Evolutionary conservation across 306 rosid genomes (phyloP).

Genomic region (Fragaria ananassa): DNA sequence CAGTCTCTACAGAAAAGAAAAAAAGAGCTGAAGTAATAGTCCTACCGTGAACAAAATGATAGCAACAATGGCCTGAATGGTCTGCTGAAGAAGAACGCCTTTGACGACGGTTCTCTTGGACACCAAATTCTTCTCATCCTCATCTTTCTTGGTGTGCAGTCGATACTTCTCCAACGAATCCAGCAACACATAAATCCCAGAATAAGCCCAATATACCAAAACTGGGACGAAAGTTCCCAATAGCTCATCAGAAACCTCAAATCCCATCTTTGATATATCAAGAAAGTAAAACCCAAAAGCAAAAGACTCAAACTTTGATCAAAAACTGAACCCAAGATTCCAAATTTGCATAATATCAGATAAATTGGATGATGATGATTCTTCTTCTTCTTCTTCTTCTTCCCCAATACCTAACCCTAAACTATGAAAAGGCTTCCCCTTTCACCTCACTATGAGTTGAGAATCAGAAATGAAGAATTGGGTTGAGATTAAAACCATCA

Average conservation of each 20-base stretch:
- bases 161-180: conserved; percentile 70
- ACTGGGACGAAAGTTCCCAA: conserved; percentile 87
- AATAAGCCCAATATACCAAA: conserved; percentile 74
- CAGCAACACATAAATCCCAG: conserved; percentile 67
- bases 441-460: neutral
- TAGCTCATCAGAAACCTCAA: conserved; percentile 77
- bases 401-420: conserved; percentile 7
- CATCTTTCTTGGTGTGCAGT: conserved; percentile 72
- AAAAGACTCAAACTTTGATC: neutral
- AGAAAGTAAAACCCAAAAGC: conserved; percentile 11
- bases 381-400: neutral
- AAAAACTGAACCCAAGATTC: conserved; percentile 14
- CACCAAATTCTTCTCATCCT: conserved; percentile 92
- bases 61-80: conserved; percentile 81
- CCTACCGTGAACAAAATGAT: conserved; percentile 67
- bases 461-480: neutral
- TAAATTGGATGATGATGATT: neutral
- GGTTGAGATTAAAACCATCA: neutral
- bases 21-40: conserved; percentile 4
- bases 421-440: conserved; percentile 1
- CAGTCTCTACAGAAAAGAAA: neutral
- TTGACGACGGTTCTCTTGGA: conserved; percentile 65
- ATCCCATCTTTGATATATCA: conserved; percentile 44
- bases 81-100: conserved; percentile 88
- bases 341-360: conserved; percentile 18